Evolutionary conservation across 1,284 basidiomycete genomes (phyloP).

Genomic region (Mycena citricolor): DNA sequence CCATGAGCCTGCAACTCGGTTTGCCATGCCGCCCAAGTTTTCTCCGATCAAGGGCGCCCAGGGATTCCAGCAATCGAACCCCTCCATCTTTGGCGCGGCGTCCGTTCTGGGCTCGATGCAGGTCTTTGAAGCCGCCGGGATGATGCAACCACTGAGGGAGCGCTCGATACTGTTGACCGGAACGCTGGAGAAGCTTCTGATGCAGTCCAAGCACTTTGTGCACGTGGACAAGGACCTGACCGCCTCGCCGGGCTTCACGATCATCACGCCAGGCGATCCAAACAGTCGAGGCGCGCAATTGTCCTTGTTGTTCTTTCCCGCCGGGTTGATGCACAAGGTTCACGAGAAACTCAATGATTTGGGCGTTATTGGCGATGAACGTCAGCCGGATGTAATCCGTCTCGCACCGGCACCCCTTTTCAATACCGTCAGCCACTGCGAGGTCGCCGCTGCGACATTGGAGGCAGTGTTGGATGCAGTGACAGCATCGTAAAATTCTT

Average conservation of each 20-base stretch:
- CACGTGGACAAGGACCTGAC: constrained; percentile 39
- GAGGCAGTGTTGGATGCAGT: constrained; percentile 26
- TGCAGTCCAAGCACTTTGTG: constrained; percentile 62
- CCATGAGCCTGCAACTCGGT: constrained; percentile 83
- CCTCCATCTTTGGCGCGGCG: constrained; percentile 77
- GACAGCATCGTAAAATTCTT: too few relatives aligned
- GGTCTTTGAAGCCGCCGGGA: constrained; percentile 76
- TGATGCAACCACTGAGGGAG: constrained; percentile 66
- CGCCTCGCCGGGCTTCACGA: constrained; percentile 66
- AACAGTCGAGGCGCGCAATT: constrained; percentile 81
- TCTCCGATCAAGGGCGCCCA: constrained; percentile 86
- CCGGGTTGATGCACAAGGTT: constrained; percentile 70
- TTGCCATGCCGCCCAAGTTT: constrained; percentile 87
- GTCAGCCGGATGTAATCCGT: constrained; percentile 88
- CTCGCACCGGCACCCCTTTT: constrained; percentile 84
- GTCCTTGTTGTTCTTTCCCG: constrained; percentile 76
- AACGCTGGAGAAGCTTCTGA: constrained; percentile 67
- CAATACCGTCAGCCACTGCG: constrained; percentile 78
- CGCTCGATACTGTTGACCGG: constrained; percentile 74
- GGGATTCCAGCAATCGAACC: constrained; percentile 96
- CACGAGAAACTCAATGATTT: constrained; percentile 58
- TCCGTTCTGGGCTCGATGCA: constrained; percentile 81
- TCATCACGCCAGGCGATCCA: constrained; percentile 78
- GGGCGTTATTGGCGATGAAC: constrained; percentile 89
- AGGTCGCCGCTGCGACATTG: constrained; percentile 46